Conservation (phyloP, 225 moss, liverwort and hornwort genomes). For the Takakia lepidozioides region DNA sequence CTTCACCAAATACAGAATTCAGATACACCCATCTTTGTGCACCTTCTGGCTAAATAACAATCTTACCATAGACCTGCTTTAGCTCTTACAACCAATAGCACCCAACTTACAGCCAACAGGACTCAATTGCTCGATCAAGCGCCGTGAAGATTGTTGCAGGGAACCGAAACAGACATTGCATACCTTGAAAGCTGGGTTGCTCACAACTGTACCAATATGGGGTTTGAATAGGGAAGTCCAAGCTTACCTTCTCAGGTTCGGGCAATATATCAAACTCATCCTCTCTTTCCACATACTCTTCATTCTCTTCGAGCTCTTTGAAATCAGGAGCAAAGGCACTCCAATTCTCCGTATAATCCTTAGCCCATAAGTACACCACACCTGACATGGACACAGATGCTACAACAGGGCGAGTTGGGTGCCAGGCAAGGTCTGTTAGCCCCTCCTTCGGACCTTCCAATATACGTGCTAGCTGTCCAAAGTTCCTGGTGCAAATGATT, state of each 20-base stretch:
- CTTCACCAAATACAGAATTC: no score
- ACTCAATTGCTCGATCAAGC: no score
- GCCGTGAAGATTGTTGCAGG: neutral
- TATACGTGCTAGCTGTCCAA: slow-evolving; percentile 95
- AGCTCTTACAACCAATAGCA: no score
- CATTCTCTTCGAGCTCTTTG: slow-evolving; percentile 98
- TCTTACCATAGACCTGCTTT: no score
- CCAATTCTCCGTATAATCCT: slow-evolving; percentile 99
- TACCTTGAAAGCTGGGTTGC: no score
- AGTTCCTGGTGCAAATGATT: slow-evolving; percentile 59
- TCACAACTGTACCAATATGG: no score
- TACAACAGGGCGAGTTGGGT: slow-evolving; percentile 94
- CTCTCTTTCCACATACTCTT: slow-evolving; percentile 94
- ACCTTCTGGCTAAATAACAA: no score
- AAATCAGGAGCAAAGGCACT: slow-evolving; percentile 99
- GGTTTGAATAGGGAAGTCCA: no score
- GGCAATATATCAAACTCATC: slow-evolving; percentile 95
- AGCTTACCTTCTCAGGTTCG: slow-evolving; percentile 67
- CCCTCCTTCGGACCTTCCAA: slow-evolving; percentile 98
- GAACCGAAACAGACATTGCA: no score
- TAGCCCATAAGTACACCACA: slow-evolving; percentile 91
- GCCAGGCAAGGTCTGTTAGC: slow-evolving; percentile 95
- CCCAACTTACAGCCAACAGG: no score
- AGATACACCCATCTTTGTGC: no score
- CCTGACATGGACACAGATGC: slow-evolving; percentile 96